phyloP scores from a whole-genome alignment of 176 grass and related monocot species.

The Zizania latifolia region DNA sequence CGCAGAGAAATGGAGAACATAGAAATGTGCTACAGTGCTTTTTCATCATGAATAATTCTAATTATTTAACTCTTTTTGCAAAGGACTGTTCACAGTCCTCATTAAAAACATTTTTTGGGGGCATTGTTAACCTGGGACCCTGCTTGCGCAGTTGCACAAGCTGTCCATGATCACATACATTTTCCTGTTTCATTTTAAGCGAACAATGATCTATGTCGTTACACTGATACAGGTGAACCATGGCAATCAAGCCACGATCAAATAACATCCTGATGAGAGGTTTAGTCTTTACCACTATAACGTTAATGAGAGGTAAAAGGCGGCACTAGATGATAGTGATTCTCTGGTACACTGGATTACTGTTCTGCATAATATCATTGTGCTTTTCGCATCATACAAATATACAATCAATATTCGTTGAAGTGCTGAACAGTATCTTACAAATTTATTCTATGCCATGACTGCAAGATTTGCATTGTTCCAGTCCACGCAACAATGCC shows the following conservation, averaged over 20 bases:
- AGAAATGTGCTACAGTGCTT: conserved; percentile 17
- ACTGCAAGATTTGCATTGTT: background rate
- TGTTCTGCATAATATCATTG: background rate
- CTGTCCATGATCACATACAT: background rate
- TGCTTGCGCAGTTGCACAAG: background rate
- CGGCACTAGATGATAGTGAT: conserved; percentile 17
- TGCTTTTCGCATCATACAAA: background rate
- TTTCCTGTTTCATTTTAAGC: background rate
- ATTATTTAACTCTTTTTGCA: background rate
- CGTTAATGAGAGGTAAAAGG: conserved; percentile 30
- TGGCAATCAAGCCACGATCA: background rate
- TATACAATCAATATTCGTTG: background rate
- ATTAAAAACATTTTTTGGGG: conserved; percentile 11
- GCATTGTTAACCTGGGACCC: conserved; percentile 23
- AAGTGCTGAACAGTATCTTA: background rate
- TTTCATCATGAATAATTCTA: conserved; percentile 14
- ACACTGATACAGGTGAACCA: background rate
- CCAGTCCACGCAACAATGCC: background rate
- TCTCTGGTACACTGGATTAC: background rate
- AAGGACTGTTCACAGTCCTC: background rate
- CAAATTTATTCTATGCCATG: background rate
- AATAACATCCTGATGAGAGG: conserved; percentile 9
- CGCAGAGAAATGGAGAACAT: too few relatives aligned
- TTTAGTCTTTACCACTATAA: conserved; percentile 12
- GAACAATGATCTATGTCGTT: background rate